Evolutionary conservation across 1,139 yeast species (phyloP).

Genomic region (Saccharomycopsis crataegensis): DNA sequence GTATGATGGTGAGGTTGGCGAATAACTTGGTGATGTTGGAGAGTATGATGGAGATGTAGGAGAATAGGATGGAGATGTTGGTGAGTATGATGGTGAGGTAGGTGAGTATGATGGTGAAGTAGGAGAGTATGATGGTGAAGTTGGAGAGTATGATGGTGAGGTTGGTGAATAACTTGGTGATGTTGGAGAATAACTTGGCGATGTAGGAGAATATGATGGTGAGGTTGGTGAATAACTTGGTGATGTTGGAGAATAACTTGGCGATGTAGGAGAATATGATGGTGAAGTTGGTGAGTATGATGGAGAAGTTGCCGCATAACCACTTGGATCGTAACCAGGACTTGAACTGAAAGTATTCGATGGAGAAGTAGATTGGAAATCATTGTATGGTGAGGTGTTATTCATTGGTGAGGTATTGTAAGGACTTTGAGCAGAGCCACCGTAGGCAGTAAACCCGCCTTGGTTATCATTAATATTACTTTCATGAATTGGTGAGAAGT

Average conservation of each 20-base stretch:
- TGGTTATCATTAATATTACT: constrained; percentile 74
- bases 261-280: constrained; percentile 59
- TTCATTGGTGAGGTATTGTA: constrained; percentile 55
- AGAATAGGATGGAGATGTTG: constrained; percentile 69
- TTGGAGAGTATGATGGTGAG: constrained; percentile 51
- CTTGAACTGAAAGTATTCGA: constrained; percentile 21
- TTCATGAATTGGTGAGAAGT: constrained; percentile 90
- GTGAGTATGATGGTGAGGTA: constrained; percentile 63
- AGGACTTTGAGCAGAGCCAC: constrained; percentile 47
- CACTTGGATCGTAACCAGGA: constrained; percentile 45
- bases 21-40: constrained; percentile 64
- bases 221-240: constrained; percentile 59
- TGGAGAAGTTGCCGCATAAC: constrained; percentile 60
- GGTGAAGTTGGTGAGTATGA: constrained; percentile 72
- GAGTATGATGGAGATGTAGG: constrained; percentile 70
- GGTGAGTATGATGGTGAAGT: constrained; percentile 63
- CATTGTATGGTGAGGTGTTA: constrained; percentile 45
- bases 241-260: constrained; percentile 65
- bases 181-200: constrained; percentile 59
- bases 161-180: constrained; percentile 60
- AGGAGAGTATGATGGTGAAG: constrained; percentile 54
- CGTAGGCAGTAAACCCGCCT: constrained; percentile 94
- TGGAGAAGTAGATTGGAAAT: constrained; percentile 68
- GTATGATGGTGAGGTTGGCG: constrained; percentile 65
- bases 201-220: constrained; percentile 54